A percentile compares a stretch with the other conserved stretches of the same genome.
phyloP scores from a whole-genome alignment of 495 filamentous ascomycete species.

The Podospora australis region DNA sequence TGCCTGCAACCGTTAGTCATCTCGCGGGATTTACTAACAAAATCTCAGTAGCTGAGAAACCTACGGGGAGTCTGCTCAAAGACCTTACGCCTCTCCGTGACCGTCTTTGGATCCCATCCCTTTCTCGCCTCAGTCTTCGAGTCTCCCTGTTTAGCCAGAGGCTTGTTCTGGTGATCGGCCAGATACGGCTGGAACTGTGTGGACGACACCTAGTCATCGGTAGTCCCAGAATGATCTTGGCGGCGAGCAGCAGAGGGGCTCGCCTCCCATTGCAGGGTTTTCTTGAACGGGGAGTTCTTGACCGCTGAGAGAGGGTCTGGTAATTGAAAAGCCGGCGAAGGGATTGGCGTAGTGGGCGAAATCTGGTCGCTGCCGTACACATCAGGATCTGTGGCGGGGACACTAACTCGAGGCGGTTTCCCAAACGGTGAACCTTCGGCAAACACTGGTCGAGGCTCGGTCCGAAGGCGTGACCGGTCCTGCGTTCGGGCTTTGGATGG shows the following conservation, averaged over 20 bases:
- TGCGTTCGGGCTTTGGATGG: neutral
- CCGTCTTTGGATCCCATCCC: constrained; percentile 27
- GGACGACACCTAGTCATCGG: neutral
- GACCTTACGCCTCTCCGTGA: constrained; percentile 28
- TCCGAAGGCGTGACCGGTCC: neutral
- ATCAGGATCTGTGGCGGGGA: neutral
- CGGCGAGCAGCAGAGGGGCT: neutral
- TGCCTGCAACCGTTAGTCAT: neutral
- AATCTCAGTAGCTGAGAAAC: too few relatives aligned
- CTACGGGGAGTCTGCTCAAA: constrained; percentile 28
- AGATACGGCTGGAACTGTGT: neutral
- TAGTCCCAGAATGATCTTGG: neutral
- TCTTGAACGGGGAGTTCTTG: neutral
- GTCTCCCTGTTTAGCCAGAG: neutral
- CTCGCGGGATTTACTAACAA: neutral
- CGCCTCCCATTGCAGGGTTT: neutral
- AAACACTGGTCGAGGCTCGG: neutral
- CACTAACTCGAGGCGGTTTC: constrained; percentile 1
- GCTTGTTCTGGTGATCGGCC: neutral
- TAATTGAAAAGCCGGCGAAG: neutral
- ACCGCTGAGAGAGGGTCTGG: neutral
- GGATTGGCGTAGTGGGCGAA: constrained; percentile 7
- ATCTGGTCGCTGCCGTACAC: constrained; percentile 2
- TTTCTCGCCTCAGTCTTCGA: constrained; percentile 1
- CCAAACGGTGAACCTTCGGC: neutral